phyloP scores from a whole-genome alignment of 805 yeast genomes.

The Dipodascus geniculatus region DNA sequence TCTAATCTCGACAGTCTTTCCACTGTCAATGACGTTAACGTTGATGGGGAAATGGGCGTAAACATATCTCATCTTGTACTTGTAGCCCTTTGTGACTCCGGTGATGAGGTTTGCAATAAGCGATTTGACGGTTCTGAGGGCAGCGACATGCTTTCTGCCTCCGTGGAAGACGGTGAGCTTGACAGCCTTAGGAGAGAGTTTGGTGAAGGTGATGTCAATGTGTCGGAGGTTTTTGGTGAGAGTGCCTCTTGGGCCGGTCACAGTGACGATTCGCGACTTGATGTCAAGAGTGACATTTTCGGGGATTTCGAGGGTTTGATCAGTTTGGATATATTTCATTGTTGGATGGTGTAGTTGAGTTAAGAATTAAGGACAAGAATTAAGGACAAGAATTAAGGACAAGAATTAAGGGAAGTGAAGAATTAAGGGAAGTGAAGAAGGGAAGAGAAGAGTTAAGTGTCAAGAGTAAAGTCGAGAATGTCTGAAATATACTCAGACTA shows the following conservation, averaged over 20 bases:
- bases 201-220: slow-evolving; percentile 78
- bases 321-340: slow-evolving; percentile 74
- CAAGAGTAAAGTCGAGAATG: too few relatives aligned
- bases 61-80: slow-evolving; percentile 97
- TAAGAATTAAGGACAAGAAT: neutral
- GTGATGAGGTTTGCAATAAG: slow-evolving; percentile 81
- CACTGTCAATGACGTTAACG: slow-evolving; percentile 75
- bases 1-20: slow-evolving; percentile 82
- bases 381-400: neutral
- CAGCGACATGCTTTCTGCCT: slow-evolving; percentile 98
- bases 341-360: neutral
- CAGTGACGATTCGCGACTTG: slow-evolving; percentile 78
- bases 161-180: slow-evolving; percentile 91
- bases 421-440: too few relatives aligned
- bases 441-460: too few relatives aligned
- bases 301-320: slow-evolving; percentile 70
- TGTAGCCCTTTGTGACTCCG: slow-evolving; percentile 97
- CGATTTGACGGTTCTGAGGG: slow-evolving; percentile 94
- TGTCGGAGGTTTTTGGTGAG: slow-evolving; percentile 81
- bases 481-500: too few relatives aligned
- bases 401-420: too few relatives aligned
- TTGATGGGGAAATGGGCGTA: slow-evolving; percentile 99
- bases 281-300: slow-evolving; percentile 81
- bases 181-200: slow-evolving; percentile 55
- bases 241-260: slow-evolving; percentile 93